Conservation (phyloP, 176 grass and related monocot genomes). For the maize (Zea mays) region Zm-B73-REFERENCE-NAM-5.0 NC_050097.1:189051501-189052000, state of each 20-base stretch:
- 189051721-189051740: constrained; percentile 54
- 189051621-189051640: not conserved
- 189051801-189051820: constrained; percentile 75
- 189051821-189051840: constrained; percentile 74
- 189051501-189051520: constrained; percentile 43
- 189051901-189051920: not conserved
- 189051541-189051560: no score
- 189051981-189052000: not conserved
- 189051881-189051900: no score
- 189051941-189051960: constrained; percentile 88
- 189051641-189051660: constrained; percentile 15
- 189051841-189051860: no score
- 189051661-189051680: constrained; percentile 16
- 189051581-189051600: no score
- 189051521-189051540: constrained; percentile 47
- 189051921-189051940: constrained; percentile 47
- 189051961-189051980: constrained; percentile 87
- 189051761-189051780: constrained; percentile 76
- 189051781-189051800: constrained; percentile 93
- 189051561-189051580: no score
- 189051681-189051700: not conserved
- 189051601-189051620: not conserved
- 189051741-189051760: constrained; percentile 73
- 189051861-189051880: not conserved
- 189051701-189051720: not conserved